Evolutionary conservation across 2,329 filamentous ascomycete genomes (phyloP), one percentile per base, ranked within the genome.

Genomic region (Ceratocystis huliohia): DNA sequence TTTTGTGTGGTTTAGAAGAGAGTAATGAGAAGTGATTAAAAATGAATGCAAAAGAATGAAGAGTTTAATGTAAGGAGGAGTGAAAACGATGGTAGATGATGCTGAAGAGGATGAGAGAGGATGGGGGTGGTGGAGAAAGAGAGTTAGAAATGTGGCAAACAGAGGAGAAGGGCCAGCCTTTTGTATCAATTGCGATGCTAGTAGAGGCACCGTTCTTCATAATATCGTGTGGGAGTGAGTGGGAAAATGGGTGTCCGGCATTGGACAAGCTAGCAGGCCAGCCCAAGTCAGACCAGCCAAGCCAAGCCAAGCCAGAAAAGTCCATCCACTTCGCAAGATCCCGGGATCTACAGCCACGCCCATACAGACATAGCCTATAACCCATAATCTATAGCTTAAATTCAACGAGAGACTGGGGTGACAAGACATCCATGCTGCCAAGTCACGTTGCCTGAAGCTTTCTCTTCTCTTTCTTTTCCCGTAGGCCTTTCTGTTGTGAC

Each of bases 71-170:
- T 30, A 10, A 33, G 7, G 45, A 56, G 7, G 44, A 30, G 30
- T 41, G 10, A 57, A 46, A 57, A 61, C 44, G 48, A 57, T n/a
- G 6, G 22, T n/a, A 20, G 22, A 22, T 53, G 28, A n/a, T n/a
- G n/a, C 22, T 25, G 20, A 13, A 56, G 28, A 56, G 22, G 28
- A n/a, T 17, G 22, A 22, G 30, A 62, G 30, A 25, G 30, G 61
- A 61, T 64, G 65, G 37, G 44, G 63, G 56, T 67, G 63, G 61
- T 10, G 66, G 61, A 57, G 22, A 65, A 65, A 67, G 66, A 62
- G 56, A 65, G 22, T 37, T 41, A 63, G 53, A 25, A 45, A 48
- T 30, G 25, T 28, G 45, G 10, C 13, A 22, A 46, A 44, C 28
- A 25, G 46, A 28, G 50, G 33, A 63, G 37, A 20, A 25, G 15